Base-by-base conservation (phyloP, 345 rosid species). In the Populus ilicifolia region DNA sequence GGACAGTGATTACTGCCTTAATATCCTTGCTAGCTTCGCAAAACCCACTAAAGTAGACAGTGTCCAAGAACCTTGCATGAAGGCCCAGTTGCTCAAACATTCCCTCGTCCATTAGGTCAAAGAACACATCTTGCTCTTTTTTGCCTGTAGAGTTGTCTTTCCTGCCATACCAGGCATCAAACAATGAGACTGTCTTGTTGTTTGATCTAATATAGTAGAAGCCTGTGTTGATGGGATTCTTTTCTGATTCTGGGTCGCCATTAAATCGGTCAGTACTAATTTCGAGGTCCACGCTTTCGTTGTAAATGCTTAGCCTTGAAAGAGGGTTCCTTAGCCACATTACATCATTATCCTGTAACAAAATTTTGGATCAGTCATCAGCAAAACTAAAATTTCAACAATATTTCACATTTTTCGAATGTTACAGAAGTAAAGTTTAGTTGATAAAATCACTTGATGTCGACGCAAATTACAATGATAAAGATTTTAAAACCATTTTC, bases 251-350 rank as follows among this genome's bases (percentile, higher is more conserved):
- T 5, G 73, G 36, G 13, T 77, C 44, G 9, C 84, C 84, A n/a
- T 81, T 74, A 72, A 81, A 81, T 30, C 39, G 48, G 35, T 78
- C 84, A 2, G 76, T 81, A 5, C 84, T 81, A 1, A 81, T 50
- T 63, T 81, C 78, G n/a, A 81, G 67, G 74, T 81, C 84, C 29
- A 78, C 13, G 3, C 38, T 81, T 25, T 68, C 63, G 39, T 73
- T 81, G 1, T 59, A 23, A 23, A 9, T 38, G 72, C 50, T 70
- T 38, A 81, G 41, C n/a, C 50, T 74, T 29, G 81, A 52, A 66
- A 81, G 62, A 33, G 84, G 84, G 67, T 81, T 81, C 75, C 84
- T 77, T 1, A 81, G 78, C 84, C 81, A 81, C 79, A 81, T 39
- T 0, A 77, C 81, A 39, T 81, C 84, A 0, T 61, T 56, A 52